Percentiles rank a stretch among this genome's conserved stretches.
Conservation (phyloP, 2,329 filamentous ascomycete species). For the Xylariomycetidae sp. region DNA sequence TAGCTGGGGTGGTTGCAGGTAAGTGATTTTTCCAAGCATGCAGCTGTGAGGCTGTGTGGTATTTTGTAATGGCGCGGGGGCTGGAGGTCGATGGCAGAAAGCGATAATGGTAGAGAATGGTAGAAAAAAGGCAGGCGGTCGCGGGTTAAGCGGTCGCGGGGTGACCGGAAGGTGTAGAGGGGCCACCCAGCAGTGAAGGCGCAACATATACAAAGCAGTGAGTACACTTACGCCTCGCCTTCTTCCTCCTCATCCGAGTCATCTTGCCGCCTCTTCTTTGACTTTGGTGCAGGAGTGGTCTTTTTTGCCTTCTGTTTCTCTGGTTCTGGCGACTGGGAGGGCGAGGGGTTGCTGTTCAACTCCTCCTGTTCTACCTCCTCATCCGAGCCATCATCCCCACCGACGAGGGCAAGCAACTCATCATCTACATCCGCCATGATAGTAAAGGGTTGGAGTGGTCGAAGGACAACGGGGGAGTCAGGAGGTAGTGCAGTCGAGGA, state of each 20-base stretch:
- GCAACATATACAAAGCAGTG: not conserved
- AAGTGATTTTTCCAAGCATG: too few relatives aligned
- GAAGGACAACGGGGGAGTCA: not conserved
- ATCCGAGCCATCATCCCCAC: slow-evolving; percentile 61
- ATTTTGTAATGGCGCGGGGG: too few relatives aligned
- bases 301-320: slow-evolving; percentile 26
- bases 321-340: slow-evolving; percentile 45
- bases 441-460: slow-evolving; percentile 3
- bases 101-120: too few relatives aligned
- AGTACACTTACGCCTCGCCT: slow-evolving; percentile 68
- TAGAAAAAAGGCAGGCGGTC: too few relatives aligned
- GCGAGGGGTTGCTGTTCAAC: slow-evolving; percentile 48
- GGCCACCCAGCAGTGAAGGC: not conserved
- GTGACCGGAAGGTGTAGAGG: too few relatives aligned
- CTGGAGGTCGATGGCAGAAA: too few relatives aligned
- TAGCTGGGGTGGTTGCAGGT: not conserved
- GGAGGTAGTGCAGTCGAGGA: not conserved
- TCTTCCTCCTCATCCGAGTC: slow-evolving; percentile 72
- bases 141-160: too few relatives aligned
- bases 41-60: too few relatives aligned
- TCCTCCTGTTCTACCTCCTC: slow-evolving; percentile 44
- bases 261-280: slow-evolving; percentile 46
- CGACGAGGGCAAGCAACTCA: slow-evolving; percentile 87
- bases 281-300: slow-evolving; percentile 36
- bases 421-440: slow-evolving; percentile 87